Evolutionary conservation across 805 yeast species (phyloP).

Genomic region (Wickerhamiella alocasiicola): DNA sequence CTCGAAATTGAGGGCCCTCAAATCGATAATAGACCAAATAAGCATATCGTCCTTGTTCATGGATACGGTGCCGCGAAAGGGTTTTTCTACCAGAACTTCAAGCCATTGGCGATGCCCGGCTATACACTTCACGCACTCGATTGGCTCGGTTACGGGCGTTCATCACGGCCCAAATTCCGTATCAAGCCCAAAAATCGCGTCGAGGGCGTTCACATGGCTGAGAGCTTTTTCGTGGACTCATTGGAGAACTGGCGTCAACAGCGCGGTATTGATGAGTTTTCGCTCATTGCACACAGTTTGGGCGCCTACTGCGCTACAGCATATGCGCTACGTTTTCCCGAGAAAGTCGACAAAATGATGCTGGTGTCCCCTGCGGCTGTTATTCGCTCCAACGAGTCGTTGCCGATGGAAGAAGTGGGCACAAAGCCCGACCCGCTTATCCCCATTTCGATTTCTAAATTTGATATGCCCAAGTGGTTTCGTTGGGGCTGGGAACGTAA

Average conservation of each 20-base stretch:
- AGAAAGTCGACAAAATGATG: slow-evolving; percentile 51
- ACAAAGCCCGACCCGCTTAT: slow-evolving; percentile 12
- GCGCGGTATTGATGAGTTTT: slow-evolving; percentile 39
- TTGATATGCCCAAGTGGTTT: slow-evolving; percentile 55
- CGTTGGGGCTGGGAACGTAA: slow-evolving; percentile 72
- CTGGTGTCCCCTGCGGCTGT: slow-evolving; percentile 89
- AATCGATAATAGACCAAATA: slow-evolving; percentile 23
- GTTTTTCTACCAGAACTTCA: slow-evolving; percentile 61
- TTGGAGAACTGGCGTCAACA: slow-evolving; percentile 48
- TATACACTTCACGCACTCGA: slow-evolving; percentile 83
- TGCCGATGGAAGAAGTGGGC: slow-evolving; percentile 19
- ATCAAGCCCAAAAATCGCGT: slow-evolving; percentile 20
- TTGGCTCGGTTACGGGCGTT: slow-evolving; percentile 79
- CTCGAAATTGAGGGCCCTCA: slow-evolving; percentile 36
- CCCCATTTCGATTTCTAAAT: slow-evolving; percentile 10
- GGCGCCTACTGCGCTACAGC: slow-evolving; percentile 75
- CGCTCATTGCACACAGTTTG: slow-evolving; percentile 76
- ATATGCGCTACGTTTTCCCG: slow-evolving; percentile 51
- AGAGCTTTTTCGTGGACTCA: slow-evolving; percentile 52
- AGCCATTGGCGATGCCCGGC: slow-evolving; percentile 30
- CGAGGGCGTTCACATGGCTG: slow-evolving; percentile 39
- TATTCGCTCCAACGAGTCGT: slow-evolving; percentile 33
- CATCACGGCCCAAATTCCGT: slow-evolving; percentile 60
- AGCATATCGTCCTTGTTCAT: slow-evolving; percentile 63
- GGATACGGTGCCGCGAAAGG: slow-evolving; percentile 93